Percentiles rank a stretch among this genome's conserved stretches.
Evolutionary conservation across 768 basidiomycete species (phyloP).

Genomic region (Kwoniella europaea): DNA sequence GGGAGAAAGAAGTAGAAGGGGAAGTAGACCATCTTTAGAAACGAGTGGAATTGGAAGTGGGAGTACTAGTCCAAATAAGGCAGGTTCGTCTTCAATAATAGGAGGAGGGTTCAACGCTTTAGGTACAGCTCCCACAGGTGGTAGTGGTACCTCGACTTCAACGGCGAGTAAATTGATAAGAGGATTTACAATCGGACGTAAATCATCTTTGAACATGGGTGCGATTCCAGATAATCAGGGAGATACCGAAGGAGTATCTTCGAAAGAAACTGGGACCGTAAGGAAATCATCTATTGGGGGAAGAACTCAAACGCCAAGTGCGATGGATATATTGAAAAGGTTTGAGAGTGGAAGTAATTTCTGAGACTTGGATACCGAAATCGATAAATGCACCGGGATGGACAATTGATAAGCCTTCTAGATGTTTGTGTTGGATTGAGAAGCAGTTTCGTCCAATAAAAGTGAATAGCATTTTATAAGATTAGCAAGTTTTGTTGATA

Average conservation of each 20-base stretch:
- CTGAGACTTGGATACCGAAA: background rate
- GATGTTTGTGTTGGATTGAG: background rate
- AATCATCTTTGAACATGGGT: background rate
- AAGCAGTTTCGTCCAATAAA: background rate
- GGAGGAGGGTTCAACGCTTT: constrained; percentile 14
- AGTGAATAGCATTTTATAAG: background rate
- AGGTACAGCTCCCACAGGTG: constrained; percentile 7
- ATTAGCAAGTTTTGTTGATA: background rate
- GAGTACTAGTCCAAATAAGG: background rate
- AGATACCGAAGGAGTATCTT: background rate
- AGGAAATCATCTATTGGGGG: constrained; percentile 1
- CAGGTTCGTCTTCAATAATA: background rate
- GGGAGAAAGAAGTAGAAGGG: constrained; percentile 9
- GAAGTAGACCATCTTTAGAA: background rate
- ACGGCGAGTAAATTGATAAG: constrained; percentile 19
- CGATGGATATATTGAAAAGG: constrained; percentile 42
- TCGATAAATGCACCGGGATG: background rate
- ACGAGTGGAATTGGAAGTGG: background rate
- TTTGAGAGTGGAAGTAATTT: constrained; percentile 30
- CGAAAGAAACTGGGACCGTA: background rate
- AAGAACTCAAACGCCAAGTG: constrained; percentile 19
- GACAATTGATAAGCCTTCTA: background rate
- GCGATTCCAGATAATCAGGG: background rate
- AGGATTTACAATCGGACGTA: constrained; percentile 21
- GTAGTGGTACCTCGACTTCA: background rate